These are phyloP conservation scores for Basidioascus undulatus DNA, from an alignment of 768 basidiomycete species.

Conservation along the genomic window DNA sequence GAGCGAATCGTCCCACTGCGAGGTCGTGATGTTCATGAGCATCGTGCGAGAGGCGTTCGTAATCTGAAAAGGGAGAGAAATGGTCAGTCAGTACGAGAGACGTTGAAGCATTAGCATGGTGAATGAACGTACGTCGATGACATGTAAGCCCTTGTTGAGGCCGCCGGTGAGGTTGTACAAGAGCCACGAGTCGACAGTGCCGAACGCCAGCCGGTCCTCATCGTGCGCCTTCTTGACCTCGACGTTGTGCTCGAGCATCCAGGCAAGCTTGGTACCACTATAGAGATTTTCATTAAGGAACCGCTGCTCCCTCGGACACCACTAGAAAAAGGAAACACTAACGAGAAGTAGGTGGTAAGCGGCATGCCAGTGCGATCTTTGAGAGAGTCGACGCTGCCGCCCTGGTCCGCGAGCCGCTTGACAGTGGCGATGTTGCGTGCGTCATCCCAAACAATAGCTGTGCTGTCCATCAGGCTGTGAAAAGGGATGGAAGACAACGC, in stretches of 20 bases:
- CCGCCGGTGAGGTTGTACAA: conserved; percentile 73
- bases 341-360: conserved; percentile 12
- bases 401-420: conserved; percentile 53
- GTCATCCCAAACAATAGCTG: conserved; percentile 68
- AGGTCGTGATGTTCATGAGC: conserved; percentile 53
- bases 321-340: conserved; percentile 1
- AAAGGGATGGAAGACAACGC: background rate
- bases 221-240: conserved; percentile 57
- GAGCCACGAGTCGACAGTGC: conserved; percentile 94
- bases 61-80: too few species aligned
- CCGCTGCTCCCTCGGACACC: conserved; percentile 5
- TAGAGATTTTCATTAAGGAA: background rate
- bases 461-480: background rate
- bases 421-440: conserved; percentile 67
- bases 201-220: conserved; percentile 58
- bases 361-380: conserved; percentile 23
- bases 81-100: too few species aligned
- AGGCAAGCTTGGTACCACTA: conserved; percentile 51
- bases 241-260: conserved; percentile 78
- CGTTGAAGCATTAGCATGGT: too few species aligned
- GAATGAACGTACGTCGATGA: conserved; percentile 67
- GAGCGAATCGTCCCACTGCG: conserved; percentile 61
- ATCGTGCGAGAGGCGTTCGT: conserved; percentile 94
- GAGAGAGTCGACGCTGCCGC: conserved; percentile 37
- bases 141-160: conserved; percentile 37